phyloP scores from a whole-genome alignment of 768 basidiomycete species.

The Agaricus blazei region DNA sequence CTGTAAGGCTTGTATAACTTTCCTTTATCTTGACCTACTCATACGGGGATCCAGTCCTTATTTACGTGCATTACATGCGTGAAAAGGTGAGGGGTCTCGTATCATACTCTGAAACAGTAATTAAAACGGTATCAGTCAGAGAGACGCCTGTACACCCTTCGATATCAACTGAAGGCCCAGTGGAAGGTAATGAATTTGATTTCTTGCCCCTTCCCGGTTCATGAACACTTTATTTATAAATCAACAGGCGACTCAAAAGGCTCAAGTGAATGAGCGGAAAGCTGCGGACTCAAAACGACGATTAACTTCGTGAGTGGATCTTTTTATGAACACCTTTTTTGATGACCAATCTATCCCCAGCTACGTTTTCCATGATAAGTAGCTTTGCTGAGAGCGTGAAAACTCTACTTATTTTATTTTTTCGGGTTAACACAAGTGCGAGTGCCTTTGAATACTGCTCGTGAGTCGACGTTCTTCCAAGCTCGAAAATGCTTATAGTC shows the following conservation, averaged over 20 bases:
- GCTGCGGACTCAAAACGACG: conserved; percentile 80
- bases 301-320: conserved; percentile 60
- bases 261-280: conserved; percentile 71
- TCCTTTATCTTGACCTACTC: conserved; percentile 10
- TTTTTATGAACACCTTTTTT: background rate
- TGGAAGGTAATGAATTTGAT: conserved; percentile 39
- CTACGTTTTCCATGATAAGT: conserved; percentile 78
- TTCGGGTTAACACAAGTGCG: conserved; percentile 53
- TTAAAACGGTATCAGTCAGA: conserved; percentile 43
- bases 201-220: background rate
- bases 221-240: background rate
- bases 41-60: conserved; percentile 44
- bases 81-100: conserved; percentile 40
- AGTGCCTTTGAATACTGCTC: conserved; percentile 75
- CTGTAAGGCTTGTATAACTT: conserved; percentile 31
- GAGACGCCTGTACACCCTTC: conserved; percentile 60
- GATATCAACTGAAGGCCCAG: conserved; percentile 73
- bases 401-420: conserved; percentile 4
- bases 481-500: background rate
- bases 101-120: background rate
- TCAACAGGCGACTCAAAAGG: conserved; percentile 57
- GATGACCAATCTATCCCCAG: conserved; percentile 24
- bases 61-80: conserved; percentile 68
- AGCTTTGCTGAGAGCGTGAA: background rate
- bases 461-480: conserved; percentile 26